Evolutionary conservation across 2,329 filamentous ascomycete species (phyloP), one percentile per base, ranked within the genome.

Genomic region (Elsinoe arachidis): DNA sequence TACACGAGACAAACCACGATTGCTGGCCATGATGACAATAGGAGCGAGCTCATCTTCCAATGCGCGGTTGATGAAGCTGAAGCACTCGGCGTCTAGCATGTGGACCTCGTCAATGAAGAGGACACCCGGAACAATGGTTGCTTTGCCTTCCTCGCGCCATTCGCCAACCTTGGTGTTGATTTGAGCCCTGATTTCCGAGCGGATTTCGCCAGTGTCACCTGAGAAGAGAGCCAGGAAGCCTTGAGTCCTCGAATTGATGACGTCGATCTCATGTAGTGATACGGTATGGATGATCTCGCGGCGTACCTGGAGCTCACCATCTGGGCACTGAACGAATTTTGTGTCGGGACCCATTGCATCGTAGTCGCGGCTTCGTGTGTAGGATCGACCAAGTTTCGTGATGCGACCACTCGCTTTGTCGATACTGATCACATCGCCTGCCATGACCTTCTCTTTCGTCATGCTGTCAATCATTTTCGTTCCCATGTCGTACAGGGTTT

Each of bases 381-480:
- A 99, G 30, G 90, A 96, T 57, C 93, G 86, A 58, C 93, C 93
- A 19, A 99, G 82, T 75, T 97, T 99, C 56, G 90, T 95, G 71
- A 99, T 97, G 74, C 96, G 96, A 63, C 93, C 93, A 1, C 90
- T 96, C 0, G 92, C 91, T 77, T 99, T 99, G 78, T 99, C 93
- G 66, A 99, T 97, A 58, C 89, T 95, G 67, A 99, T 95, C 64
- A 99, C 93, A 71, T 99, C 93, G 66, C 93, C 93, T 3, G 93
- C 93, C 86, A 97, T 96, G 63, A 99, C 90, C 67, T 95, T 92
- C 78, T 99, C 93, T 75, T 97, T 97, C 64, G 91, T 96, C 90
- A 99, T 96, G 63, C 90, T 90, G 70, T 99, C 93, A 64, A 99
- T 99, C 93, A 99, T 97, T 76, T 97, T 97, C 64, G 88, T 92